phyloP scores from a whole-genome alignment of 345 rosid species.

The Lepidium aucheri region DNA sequence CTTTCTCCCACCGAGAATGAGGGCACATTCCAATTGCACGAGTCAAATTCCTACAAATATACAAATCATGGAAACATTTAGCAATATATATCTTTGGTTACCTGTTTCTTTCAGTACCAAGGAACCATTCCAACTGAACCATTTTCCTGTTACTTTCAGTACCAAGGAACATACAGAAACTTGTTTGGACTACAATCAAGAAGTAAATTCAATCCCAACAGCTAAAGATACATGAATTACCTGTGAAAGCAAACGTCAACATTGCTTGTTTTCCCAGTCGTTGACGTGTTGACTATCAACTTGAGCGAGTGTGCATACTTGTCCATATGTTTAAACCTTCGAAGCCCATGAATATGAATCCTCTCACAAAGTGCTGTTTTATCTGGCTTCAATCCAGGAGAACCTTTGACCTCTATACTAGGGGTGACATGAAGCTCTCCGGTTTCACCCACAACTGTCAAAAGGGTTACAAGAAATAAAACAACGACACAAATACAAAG shows the following conservation, averaged over 20 bases:
- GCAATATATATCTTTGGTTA: not conserved
- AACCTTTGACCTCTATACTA: conserved; percentile 39
- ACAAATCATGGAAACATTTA: not conserved
- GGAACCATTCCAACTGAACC: too few species aligned
- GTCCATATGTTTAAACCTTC: conserved; percentile 47
- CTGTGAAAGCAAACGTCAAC: conserved; percentile 81
- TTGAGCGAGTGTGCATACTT: conserved; percentile 64
- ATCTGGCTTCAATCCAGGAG: conserved; percentile 70
- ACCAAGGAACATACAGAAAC: too few species aligned
- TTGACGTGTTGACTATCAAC: conserved; percentile 43
- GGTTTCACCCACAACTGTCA: conserved; percentile 49
- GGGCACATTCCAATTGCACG: conserved; percentile 76
- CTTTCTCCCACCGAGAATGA: conserved; percentile 68
- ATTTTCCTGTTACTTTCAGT: too few species aligned
- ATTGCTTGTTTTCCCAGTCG: conserved; percentile 24
- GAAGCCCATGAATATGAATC: conserved; percentile 52
- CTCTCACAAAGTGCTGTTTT: conserved; percentile 55
- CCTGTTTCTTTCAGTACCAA: too few species aligned
- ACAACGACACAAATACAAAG: not conserved
- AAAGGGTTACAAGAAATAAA: not conserved
- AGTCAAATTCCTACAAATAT: conserved; percentile 58
- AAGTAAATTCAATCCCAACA: not conserved
- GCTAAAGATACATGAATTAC: conserved; percentile 32
- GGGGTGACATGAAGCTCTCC: conserved; percentile 40
- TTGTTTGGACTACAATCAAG: not conserved